A percentile compares a stretch with the other conserved stretches of the same genome.
Conservation (phyloP, 768 basidiomycete species). For the Kwoniella sp. region DNA sequence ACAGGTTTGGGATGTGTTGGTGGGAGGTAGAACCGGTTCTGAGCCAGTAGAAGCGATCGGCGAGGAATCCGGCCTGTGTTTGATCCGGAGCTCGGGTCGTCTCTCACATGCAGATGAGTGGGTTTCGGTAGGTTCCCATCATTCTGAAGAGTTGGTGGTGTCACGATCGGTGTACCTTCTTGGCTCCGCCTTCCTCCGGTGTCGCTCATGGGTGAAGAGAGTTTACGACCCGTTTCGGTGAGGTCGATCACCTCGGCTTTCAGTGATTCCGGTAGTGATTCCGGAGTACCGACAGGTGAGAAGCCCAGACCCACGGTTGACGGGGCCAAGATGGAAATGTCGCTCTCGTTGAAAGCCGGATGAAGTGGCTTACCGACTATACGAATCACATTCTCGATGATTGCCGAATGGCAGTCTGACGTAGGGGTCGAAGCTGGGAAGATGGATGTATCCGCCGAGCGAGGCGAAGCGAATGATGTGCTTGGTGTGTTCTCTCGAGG, state of each 20-base stretch:
- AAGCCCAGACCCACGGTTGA: conserved; percentile 19
- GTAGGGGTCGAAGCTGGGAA: conserved; percentile 25
- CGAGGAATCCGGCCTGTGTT: conserved; percentile 7
- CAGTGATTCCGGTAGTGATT: conserved; percentile 31
- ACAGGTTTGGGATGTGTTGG: conserved; percentile 5
- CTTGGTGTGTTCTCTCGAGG: neutral
- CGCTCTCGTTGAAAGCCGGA: conserved; percentile 17
- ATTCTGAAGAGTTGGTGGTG: conserved; percentile 11
- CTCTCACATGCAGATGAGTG: neutral
- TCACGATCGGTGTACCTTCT: neutral
- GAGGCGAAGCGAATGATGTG: conserved; percentile 7
- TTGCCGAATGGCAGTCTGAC: neutral
- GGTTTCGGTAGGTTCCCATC: conserved; percentile 9
- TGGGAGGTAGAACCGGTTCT: conserved; percentile 24
- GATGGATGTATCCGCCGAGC: conserved; percentile 21
- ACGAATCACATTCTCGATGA: neutral
- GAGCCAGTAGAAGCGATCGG: conserved; percentile 19
- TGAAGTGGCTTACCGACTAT: conserved; percentile 21
- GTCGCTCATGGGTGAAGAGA: conserved; percentile 7
- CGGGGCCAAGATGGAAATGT: conserved; percentile 24
- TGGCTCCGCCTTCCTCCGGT: neutral
- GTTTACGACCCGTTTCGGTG: conserved; percentile 13
- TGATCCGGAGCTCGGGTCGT: neutral
- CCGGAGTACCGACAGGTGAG: conserved; percentile 22
- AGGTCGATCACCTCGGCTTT: conserved; percentile 28